Evolutionary conservation across 805 yeast species (phyloP).

Genomic region (Pichia heedii): DNA sequence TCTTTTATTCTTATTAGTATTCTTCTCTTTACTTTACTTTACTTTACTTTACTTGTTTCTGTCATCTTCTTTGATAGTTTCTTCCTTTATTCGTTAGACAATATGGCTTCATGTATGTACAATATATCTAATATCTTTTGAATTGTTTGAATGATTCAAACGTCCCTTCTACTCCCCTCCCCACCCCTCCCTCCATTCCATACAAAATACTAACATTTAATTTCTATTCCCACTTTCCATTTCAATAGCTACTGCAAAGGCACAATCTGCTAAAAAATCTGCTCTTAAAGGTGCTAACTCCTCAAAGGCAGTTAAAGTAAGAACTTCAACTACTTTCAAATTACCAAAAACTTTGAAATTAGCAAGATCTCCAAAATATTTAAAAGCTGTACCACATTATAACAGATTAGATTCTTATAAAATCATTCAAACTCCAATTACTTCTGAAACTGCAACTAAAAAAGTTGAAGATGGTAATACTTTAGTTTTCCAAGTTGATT

Average conservation of each 20-base stretch:
- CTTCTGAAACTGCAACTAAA: conserved; percentile 98
- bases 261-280: conserved; percentile 97
- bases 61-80: no score
- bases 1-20: no score
- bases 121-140: no score
- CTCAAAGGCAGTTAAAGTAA: conserved; percentile 83
- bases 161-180: no score
- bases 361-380: conserved; percentile 91
- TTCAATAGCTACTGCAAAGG: conserved; percentile 50
- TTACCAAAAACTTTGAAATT: conserved; percentile 94
- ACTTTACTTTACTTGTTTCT: no score
- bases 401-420: conserved; percentile 95
- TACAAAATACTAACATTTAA: no score
- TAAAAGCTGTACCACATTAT: conserved; percentile 96
- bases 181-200: no score
- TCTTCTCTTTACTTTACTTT: no score
- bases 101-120: no score
- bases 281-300: conserved; percentile 95
- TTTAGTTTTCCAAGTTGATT: conserved; percentile 95
- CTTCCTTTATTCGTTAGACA: no score
- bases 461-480: conserved; percentile 99
- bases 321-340: conserved; percentile 93
- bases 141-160: no score
- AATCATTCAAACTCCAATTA: conserved; percentile 88
- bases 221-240: not conserved